phyloP scores from a whole-genome alignment of 1,284 basidiomycete genomes.

The Erythrobasidium hasegawianum region DNA sequence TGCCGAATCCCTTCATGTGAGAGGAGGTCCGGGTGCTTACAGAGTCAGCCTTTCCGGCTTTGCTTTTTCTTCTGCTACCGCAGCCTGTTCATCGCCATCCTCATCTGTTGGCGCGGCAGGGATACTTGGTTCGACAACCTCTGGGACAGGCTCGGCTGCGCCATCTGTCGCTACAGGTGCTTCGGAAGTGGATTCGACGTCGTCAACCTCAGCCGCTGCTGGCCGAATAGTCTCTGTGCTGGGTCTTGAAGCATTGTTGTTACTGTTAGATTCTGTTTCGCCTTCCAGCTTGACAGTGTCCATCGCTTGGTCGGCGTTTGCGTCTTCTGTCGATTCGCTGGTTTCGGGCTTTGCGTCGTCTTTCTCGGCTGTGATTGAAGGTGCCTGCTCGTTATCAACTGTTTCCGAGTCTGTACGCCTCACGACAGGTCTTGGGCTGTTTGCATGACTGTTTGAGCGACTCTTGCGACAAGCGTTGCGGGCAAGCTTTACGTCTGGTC shows the following conservation, averaged over 20 bases:
- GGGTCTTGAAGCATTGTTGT: not conserved
- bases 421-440: conserved; percentile 3
- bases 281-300: not conserved
- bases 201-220: not conserved
- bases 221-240: conserved; percentile 5
- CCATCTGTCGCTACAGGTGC: not conserved
- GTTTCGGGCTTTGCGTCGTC: not conserved
- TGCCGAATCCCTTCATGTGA: too few relatives aligned
- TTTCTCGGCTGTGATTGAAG: not conserved
- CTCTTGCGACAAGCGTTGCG: not conserved
- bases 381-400: not conserved
- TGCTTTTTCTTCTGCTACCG: not conserved
- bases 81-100: not conserved
- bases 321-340: not conserved
- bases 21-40: too few relatives aligned
- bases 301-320: not conserved
- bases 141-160: not conserved
- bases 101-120: not conserved
- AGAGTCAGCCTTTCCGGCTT: conserved; percentile 2
- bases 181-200: not conserved
- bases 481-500: conserved; percentile 25
- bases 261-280: not conserved
- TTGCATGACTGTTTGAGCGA: not conserved
- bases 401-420: conserved; percentile 10
- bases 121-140: not conserved